Evolutionary conservation across 345 rosid genomes (phyloP).

Genomic region (Citrus unshiu): DNA sequence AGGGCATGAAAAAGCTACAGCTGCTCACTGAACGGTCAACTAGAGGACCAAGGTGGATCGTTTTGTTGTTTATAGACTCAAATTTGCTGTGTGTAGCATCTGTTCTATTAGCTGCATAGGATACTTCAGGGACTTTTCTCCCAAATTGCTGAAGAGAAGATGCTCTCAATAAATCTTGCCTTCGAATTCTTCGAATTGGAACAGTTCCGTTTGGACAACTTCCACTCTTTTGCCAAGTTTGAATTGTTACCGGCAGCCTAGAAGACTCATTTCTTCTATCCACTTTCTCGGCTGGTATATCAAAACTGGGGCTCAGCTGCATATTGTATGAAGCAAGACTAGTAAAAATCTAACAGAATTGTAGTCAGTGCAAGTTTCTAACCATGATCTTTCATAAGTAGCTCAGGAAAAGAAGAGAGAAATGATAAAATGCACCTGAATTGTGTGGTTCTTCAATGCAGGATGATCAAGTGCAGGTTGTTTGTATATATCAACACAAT

Average conservation of each 20-base stretch:
- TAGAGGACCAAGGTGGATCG: not conserved
- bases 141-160: slow-evolving; percentile 29
- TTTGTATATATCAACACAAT: slow-evolving; percentile 42
- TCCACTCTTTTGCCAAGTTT: slow-evolving; percentile 47
- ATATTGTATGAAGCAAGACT: not conserved
- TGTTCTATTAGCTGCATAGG: not conserved
- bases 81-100: not conserved
- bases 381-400: too few species aligned
- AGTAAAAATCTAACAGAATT: not conserved
- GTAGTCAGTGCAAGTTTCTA: not conserved
- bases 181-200: slow-evolving; percentile 41
- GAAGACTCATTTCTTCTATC: slow-evolving; percentile 9
- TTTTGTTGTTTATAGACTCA: too few species aligned
- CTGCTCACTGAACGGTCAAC: slow-evolving; percentile 33
- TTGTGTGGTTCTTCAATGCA: slow-evolving; percentile 29
- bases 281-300: not conserved
- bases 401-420: too few species aligned
- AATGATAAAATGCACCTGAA: slow-evolving; percentile 35
- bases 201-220: slow-evolving; percentile 45
- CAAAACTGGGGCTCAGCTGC: slow-evolving; percentile 42
- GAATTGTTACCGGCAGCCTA: slow-evolving; percentile 9
- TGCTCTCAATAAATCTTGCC: slow-evolving; percentile 38
- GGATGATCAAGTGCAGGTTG: slow-evolving; percentile 63
- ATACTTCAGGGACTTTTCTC: slow-evolving; percentile 14
- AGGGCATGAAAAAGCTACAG: not conserved